phyloP scores from a whole-genome alignment of 2,329 filamentous ascomycete genomes.

The Aspergillus flavus region DNA sequence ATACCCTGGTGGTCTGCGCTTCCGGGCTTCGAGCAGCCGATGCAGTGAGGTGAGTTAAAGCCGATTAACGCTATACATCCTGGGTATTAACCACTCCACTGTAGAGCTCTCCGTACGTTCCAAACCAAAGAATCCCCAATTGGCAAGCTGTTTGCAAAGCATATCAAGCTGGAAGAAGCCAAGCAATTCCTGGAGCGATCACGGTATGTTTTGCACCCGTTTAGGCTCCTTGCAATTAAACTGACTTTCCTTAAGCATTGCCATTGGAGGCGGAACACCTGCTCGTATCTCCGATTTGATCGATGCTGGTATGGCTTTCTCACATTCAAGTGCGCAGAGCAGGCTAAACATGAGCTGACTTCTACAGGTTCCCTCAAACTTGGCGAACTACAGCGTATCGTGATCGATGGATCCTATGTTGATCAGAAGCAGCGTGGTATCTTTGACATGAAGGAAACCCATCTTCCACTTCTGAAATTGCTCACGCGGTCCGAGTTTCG shows the following conservation, averaged over 20 bases:
- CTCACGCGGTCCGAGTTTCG: constrained; percentile 72
- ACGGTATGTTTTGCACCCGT: constrained; percentile 43
- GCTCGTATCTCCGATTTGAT: constrained; percentile 79
- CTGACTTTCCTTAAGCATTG: constrained; percentile 57
- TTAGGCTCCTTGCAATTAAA: not conserved
- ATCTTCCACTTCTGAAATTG: constrained; percentile 76
- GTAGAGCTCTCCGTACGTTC: constrained; percentile 72
- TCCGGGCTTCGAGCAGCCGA: constrained; percentile 87
- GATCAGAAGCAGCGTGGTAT: constrained; percentile 93
- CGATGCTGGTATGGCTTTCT: constrained; percentile 66
- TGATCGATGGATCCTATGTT: constrained; percentile 89
- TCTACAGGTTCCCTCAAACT: constrained; percentile 67
- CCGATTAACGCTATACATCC: not conserved
- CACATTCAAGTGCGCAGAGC: not conserved
- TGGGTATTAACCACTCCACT: not conserved
- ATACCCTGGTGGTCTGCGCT: constrained; percentile 85
- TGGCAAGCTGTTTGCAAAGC: constrained; percentile 94
- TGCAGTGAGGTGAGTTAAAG: constrained; percentile 63
- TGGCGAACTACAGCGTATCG: constrained; percentile 72
- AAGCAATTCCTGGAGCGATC: constrained; percentile 71
- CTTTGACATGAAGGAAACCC: constrained; percentile 92
- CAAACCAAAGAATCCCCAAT: constrained; percentile 77
- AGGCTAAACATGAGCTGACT: constrained; percentile 2
- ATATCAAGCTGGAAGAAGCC: constrained; percentile 92
- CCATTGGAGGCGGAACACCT: constrained; percentile 89